phyloP scores from a whole-genome alignment of 495 filamentous ascomycete species.

The Daldinia grandis region DNA sequence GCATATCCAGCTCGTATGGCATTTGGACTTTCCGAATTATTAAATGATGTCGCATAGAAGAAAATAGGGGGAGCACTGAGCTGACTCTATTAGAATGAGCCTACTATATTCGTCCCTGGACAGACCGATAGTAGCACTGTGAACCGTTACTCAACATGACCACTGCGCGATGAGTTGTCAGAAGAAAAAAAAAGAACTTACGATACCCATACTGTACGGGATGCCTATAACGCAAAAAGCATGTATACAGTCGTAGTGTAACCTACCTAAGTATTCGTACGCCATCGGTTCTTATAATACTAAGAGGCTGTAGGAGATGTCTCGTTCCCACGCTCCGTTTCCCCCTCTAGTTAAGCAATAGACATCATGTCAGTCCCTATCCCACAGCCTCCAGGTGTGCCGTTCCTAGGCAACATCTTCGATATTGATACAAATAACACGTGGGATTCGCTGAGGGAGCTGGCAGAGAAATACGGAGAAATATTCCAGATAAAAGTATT shows the following conservation, averaged over 20 bases:
- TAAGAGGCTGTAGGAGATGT: slow-evolving; percentile 18
- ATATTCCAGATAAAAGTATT: slow-evolving; percentile 73
- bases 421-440: slow-evolving; percentile 69
- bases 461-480: slow-evolving; percentile 73
- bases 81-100: not conserved
- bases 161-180: slow-evolving; percentile 34
- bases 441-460: slow-evolving; percentile 67
- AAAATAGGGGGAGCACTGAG: not conserved
- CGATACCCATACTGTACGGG: slow-evolving; percentile 9
- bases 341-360: not conserved
- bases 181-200: slow-evolving; percentile 11
- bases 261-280: not conserved
- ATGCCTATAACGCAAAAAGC: slow-evolving; percentile 32
- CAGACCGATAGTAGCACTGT: not conserved
- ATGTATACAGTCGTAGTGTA: slow-evolving; percentile 24
- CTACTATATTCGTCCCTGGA: not conserved
- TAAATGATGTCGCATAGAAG: not conserved
- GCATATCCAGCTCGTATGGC: not conserved
- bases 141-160: slow-evolving; percentile 28
- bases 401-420: slow-evolving; percentile 73
- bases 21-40: not conserved
- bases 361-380: slow-evolving; percentile 58
- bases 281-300: slow-evolving; percentile 16
- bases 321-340: not conserved
- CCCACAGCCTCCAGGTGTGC: slow-evolving; percentile 71